phyloP scores from a whole-genome alignment of 2,329 filamentous ascomycete species.

The Hypomyces rosellus region DNA sequence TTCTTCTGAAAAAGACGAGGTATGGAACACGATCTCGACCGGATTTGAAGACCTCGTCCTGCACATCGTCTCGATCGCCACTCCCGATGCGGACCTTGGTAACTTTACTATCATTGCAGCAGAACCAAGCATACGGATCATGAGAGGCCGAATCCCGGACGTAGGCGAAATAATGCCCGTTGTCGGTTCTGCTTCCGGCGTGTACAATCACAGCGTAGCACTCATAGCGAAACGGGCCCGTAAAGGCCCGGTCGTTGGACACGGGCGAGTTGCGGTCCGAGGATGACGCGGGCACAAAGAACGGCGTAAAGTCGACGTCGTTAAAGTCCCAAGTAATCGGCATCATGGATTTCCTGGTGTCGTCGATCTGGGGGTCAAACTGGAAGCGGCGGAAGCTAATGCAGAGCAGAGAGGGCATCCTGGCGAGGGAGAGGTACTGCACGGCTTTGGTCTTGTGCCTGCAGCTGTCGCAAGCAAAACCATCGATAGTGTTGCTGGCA shows the following conservation, averaged over 20 bases:
- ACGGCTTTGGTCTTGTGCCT: conserved; percentile 59
- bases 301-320: conserved; percentile 50
- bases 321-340: conserved; percentile 72
- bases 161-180: conserved; percentile 75
- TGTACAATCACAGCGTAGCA: conserved; percentile 82
- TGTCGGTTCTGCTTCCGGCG: conserved; percentile 57
- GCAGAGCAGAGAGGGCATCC: conserved; percentile 72
- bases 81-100: conserved; percentile 37
- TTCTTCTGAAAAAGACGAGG: conserved; percentile 40
- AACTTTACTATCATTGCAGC: conserved; percentile 42
- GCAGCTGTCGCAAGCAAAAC: conserved; percentile 71
- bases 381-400: conserved; percentile 63
- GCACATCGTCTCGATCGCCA: conserved; percentile 27
- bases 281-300: conserved; percentile 25
- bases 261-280: conserved; percentile 21
- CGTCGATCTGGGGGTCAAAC: conserved; percentile 25
- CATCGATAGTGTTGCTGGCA: conserved; percentile 58
- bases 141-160: conserved; percentile 50
- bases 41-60: conserved; percentile 34
- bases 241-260: conserved; percentile 35
- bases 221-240: conserved; percentile 66
- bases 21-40: conserved; percentile 38
- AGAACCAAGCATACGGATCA: conserved; percentile 41
- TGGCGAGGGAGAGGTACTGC: conserved; percentile 67
- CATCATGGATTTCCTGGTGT: conserved; percentile 59